Evolutionary conservation across 2,329 filamentous ascomycete species (phyloP), one percentile per base, ranked within the genome.

Genomic region (Sordariomycetes sp.): DNA sequence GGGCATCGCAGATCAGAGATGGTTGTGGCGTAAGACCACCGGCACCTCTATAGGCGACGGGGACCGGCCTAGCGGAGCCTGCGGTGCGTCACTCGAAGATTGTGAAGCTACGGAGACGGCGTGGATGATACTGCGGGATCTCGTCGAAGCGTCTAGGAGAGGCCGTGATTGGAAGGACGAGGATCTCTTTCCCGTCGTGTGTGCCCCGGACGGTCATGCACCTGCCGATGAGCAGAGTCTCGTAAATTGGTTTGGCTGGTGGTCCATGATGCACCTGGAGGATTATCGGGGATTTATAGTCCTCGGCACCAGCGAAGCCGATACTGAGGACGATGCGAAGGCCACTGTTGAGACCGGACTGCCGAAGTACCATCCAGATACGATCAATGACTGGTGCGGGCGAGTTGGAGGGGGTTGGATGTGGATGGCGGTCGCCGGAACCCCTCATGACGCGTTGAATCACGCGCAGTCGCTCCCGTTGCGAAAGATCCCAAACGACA

Each of bases 231-330:
- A 86, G 63, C 78, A 83, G 63, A 82, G 77, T 58, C 68, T 86
- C 32, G 74, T 85, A 10, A 80, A 83, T 60, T 84, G 79, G 77
- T 85, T 84, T 64, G 80, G 77, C 1, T 78, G 72, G 66, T 85
- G 81, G 82, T 71, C 79, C 0, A 68, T 72, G 35, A 59, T 66
- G 57, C 74, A 76, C 34, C 63, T 80, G 39, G 75, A 82, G 58
- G 67, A 68, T 48, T 80, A 75, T 62, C 75, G 80, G 35, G 76
- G 73, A 42, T 84, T 85, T 61, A 68, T 71, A 20, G 76, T 85
- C 2, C 57, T 85, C 4, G 81, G 81, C 2, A 79, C 79, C 1
- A 62, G 63, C 25, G 54, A 61, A 12, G 56, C 61, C 10, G 60
- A 60, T 13, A 64, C 61, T 1, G 57, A 59, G 36, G 53, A 52